These are phyloP conservation scores for Geum urbanum DNA, from an alignment of 306 rosid genomes.

Conservation along the genomic window DNA sequence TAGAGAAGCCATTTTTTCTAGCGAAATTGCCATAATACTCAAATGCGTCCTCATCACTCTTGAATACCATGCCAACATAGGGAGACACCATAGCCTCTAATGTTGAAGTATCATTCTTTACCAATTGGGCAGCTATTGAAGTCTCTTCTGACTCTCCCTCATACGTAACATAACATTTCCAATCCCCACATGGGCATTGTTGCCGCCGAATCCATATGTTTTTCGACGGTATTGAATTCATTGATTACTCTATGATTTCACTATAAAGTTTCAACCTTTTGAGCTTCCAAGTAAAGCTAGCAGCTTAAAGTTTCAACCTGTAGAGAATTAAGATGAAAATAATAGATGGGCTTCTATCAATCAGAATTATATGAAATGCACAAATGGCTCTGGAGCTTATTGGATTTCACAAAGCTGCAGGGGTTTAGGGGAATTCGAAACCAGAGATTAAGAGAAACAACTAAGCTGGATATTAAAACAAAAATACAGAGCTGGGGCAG, in stretches of 20 bases:
- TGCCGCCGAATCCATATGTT: constrained; percentile 83
- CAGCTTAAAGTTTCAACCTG: constrained; percentile 17
- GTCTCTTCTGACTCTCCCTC: constrained; percentile 68
- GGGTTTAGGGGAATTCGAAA: background rate
- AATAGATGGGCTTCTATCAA: constrained; percentile 1
- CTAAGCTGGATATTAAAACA: too few species aligned
- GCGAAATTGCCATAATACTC: constrained; percentile 83
- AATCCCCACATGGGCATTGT: constrained; percentile 98
- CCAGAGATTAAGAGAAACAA: background rate
- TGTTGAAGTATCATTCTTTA: constrained; percentile 38
- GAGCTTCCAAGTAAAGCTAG: constrained; percentile 25
- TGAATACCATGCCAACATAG: constrained; percentile 92
- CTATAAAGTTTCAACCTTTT: constrained; percentile 6
- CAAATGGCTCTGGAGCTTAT: background rate
- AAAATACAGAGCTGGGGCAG: too few species aligned
- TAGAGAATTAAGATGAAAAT: constrained; percentile 17
- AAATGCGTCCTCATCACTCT: constrained; percentile 89
- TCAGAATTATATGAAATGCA: background rate
- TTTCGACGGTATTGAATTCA: constrained; percentile 59
- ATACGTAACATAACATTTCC: constrained; percentile 78
- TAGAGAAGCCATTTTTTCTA: constrained; percentile 81
- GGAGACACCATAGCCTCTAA: constrained; percentile 73
- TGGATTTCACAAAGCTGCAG: constrained; percentile 3
- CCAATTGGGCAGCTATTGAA: constrained; percentile 49
- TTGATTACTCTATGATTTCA: constrained; percentile 22